phyloP scores from a whole-genome alignment of 2,329 filamentous ascomycete genomes.

The Diaporthe sp. region DNA sequence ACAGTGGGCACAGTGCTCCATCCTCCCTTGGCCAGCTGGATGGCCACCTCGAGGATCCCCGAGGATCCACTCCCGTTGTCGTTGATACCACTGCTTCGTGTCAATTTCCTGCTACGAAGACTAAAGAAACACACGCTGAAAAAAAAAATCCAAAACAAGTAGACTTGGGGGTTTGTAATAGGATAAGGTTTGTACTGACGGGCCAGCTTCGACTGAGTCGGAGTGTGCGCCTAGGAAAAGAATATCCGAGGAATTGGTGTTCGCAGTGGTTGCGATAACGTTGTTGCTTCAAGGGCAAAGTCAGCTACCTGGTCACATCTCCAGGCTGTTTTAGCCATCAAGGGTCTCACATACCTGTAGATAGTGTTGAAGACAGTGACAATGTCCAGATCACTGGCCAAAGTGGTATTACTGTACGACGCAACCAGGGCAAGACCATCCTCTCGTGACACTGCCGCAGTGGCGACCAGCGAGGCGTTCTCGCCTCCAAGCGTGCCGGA shows the following conservation, averaged over 20 bases:
- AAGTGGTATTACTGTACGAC: constrained; percentile 12
- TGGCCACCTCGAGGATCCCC: constrained; percentile 50
- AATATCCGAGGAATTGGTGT: constrained; percentile 19
- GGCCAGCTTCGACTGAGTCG: constrained; percentile 54
- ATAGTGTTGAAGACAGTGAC: background rate
- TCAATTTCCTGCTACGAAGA: background rate
- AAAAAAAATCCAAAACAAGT: background rate
- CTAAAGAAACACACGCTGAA: background rate
- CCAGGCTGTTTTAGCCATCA: background rate
- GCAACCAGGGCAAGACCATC: constrained; percentile 15
- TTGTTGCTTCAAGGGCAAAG: background rate
- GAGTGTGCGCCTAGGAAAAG: constrained; percentile 55
- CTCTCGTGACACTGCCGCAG: constrained; percentile 9
- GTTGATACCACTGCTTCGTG: constrained; percentile 50
- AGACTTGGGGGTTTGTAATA: background rate
- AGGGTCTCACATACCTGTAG: background rate
- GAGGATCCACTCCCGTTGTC: constrained; percentile 57
- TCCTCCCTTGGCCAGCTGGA: constrained; percentile 43
- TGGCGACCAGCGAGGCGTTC: constrained; percentile 8
- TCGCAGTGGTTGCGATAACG: constrained; percentile 10
- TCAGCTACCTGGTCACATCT: background rate
- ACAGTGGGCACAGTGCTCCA: constrained; percentile 45
- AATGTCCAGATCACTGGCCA: constrained; percentile 7
- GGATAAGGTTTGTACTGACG: constrained; percentile 31
- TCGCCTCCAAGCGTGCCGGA: constrained; percentile 28